These are phyloP conservation scores for Sporothrix phasma DNA, from an alignment of 2,329 filamentous ascomycete genomes.

Conservation along the genomic window DNA sequence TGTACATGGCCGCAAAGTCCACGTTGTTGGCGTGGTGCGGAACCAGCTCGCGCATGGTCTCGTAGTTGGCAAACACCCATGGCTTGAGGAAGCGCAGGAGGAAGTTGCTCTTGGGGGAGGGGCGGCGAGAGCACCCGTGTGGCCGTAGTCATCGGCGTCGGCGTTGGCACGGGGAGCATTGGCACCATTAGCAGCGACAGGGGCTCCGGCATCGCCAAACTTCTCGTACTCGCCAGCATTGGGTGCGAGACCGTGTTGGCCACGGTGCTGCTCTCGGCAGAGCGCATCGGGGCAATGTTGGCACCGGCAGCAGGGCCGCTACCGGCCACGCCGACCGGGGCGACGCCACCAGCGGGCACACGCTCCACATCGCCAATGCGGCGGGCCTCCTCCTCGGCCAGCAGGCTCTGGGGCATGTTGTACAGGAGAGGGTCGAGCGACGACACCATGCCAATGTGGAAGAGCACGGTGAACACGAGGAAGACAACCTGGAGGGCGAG, in stretches of 20 bases:
- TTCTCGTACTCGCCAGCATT: conserved; percentile 17
- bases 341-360: conserved; percentile 8
- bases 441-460: conserved; percentile 63
- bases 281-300: conserved; percentile 20
- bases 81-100: conserved; percentile 65
- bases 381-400: conserved; percentile 35
- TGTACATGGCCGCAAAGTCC: conserved; percentile 46
- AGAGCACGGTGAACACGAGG: conserved; percentile 64
- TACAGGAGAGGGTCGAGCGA: conserved; percentile 67
- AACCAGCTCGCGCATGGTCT: conserved; percentile 57
- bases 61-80: conserved; percentile 65
- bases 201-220: conserved; percentile 17
- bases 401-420: conserved; percentile 66
- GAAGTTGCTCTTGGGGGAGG: conserved; percentile 44
- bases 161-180: neutral
- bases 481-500: conserved; percentile 65
- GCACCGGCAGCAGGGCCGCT: conserved; percentile 12
- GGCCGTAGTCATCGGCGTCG: neutral
- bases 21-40: conserved; percentile 41
- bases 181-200: conserved; percentile 1
- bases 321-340: neutral
- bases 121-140: conserved; percentile 20
- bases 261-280: conserved; percentile 19
- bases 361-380: conserved; percentile 21
- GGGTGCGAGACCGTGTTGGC: neutral